Base-by-base conservation (phyloP, 208 protist genomes). In the Tritrichomonas foetus region DNA sequence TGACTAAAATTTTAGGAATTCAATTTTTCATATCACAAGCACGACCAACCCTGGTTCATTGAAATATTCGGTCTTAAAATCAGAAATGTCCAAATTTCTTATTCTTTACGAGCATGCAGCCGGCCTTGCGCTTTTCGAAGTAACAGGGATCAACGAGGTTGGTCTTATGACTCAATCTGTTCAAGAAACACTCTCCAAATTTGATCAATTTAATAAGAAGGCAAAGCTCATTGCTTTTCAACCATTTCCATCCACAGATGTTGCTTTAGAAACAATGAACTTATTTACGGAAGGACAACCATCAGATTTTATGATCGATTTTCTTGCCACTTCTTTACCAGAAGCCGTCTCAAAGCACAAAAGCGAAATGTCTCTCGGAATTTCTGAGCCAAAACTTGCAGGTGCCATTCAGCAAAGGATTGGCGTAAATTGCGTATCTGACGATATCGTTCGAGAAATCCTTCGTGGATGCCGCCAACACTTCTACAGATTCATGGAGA, bases 251-350 rank as follows among this genome's bases (percentile, higher is more conserved):
- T 98, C 97, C 0, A 97, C 98, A 14, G 97, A 99, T 95, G 97
- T 99, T 89, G 98, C 98, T n/a, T 96, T 99, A 1, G 98, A 99
- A 95, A 98, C 99, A 94, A 98, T 98, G 93, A 98, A 99, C 49
- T 97, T 96, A 94, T 95, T 99, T 84, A 98, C 97, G 20, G 98
- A 99, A 96, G 98, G 97, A 95, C 50, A 49, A 50, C 27, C 95
- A 57, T 93, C 95, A 36, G 84, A 93, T 44, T 78, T 97, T 94
- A 96, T 99, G 41, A 96, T 96, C 82, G 96, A 97, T 93, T 99
- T 99, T 95, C 96, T 99, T 49, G 97, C 98, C 93, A 96, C 96
- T n/a, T 97, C 98, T 74, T 95, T 99, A 44, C 96, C 97, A n/a
- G 98, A 98, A 94, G 20, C 13, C 13, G 47, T 57, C 39, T 94